phyloP scores from a whole-genome alignment of 2,329 filamentous ascomycete species.

The Chaetomium globosum region DNA sequence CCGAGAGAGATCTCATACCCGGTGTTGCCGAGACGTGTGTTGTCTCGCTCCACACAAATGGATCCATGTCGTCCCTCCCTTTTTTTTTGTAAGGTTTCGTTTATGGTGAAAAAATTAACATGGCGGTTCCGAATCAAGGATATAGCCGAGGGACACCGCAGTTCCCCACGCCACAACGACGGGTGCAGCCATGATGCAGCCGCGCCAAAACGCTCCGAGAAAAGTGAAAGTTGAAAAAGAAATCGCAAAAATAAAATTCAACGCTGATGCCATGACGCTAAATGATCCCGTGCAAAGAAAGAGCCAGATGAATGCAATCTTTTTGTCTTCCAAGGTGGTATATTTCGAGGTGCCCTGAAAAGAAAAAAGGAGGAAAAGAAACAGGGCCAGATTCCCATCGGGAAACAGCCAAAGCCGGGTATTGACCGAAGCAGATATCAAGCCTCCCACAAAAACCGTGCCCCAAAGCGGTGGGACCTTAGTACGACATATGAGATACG shows the following conservation, averaged over 20 bases:
- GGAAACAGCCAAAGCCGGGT: background rate
- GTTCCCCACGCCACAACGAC: conserved; percentile 20
- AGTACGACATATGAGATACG: conserved; percentile 33
- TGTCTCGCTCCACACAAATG: conserved; percentile 21
- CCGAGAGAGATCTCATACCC: conserved; percentile 12
- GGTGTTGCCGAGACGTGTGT: conserved; percentile 22
- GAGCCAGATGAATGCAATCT: conserved; percentile 51
- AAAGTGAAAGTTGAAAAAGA: conserved; percentile 27
- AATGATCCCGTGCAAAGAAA: conserved; percentile 41
- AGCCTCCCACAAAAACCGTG: conserved; percentile 12
- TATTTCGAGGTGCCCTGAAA: conserved; percentile 39
- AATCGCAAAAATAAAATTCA: conserved; percentile 43
- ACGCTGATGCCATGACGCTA: conserved; percentile 55
- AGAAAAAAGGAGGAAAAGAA: conserved; percentile 29
- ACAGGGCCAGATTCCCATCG: conserved; percentile 13
- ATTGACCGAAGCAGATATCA: conserved; percentile 22
- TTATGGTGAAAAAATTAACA: conserved; percentile 32
- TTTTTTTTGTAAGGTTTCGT: conserved; percentile 35
- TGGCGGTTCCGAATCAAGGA: conserved; percentile 32
- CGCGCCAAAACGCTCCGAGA: conserved; percentile 26
- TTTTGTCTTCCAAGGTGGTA: conserved; percentile 49
- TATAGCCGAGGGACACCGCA: conserved; percentile 27
- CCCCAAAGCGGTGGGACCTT: conserved; percentile 12
- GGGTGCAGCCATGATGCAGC: conserved; percentile 25
- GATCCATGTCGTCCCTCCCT: conserved; percentile 24